Evolutionary conservation across 1,284 basidiomycete genomes (phyloP).

Genomic region (Grifola frondosa): DNA sequence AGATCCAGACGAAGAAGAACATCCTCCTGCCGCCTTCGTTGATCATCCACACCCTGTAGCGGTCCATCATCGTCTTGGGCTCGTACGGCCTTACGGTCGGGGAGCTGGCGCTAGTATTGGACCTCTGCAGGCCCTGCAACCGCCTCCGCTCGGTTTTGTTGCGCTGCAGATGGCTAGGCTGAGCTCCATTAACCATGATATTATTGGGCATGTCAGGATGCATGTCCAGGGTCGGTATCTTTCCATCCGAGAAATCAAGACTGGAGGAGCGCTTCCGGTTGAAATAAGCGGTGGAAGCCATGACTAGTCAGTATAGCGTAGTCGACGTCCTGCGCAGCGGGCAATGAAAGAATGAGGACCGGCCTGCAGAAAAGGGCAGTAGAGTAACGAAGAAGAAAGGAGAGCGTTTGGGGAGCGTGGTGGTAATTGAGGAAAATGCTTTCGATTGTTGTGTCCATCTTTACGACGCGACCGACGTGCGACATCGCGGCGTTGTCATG

Average conservation of each 20-base stretch:
- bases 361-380: constrained; percentile 46
- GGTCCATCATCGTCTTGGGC: constrained; percentile 42
- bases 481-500: too few species aligned
- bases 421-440: constrained; percentile 10
- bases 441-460: too few species aligned
- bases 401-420: constrained; percentile 16
- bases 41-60: constrained; percentile 80
- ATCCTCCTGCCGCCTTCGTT: constrained; percentile 80
- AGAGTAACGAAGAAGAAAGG: constrained; percentile 20
- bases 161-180: constrained; percentile 56
- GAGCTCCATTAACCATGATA: constrained; percentile 32
- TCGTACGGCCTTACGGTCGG: constrained; percentile 33
- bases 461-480: too few species aligned
- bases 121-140: constrained; percentile 75
- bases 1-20: constrained; percentile 75
- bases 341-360: constrained; percentile 38
- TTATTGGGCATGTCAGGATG: constrained; percentile 48
- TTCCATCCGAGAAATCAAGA: constrained; percentile 72
- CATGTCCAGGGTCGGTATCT: constrained; percentile 46
- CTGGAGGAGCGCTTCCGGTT: constrained; percentile 53
- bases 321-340: constrained; percentile 36
- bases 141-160: constrained; percentile 79
- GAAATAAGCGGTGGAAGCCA: constrained; percentile 15
- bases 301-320: constrained; percentile 18
- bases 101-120: constrained; percentile 40